A percentile compares a stretch with the other conserved stretches of the same genome.
phyloP scores from a whole-genome alignment of 78 protist species.

The Speleostelium caveatum region DNA sequence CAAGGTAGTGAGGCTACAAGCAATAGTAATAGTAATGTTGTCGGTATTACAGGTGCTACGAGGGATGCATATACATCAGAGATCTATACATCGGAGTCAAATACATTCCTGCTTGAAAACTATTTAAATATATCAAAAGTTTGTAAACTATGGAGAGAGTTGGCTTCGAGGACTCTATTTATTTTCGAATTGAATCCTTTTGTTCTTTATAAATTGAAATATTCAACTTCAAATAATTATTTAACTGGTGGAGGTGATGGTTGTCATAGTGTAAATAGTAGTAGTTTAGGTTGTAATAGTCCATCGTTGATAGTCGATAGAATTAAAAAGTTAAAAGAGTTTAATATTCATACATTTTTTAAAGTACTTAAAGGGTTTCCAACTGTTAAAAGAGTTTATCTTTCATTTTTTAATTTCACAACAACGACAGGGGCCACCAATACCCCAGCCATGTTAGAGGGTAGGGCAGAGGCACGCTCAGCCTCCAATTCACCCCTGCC shows the following conservation, averaged over 20 bases:
- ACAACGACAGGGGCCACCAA: too few species aligned
- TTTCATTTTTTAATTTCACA: constrained; percentile 48
- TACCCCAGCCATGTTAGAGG: too few species aligned
- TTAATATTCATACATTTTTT: constrained; percentile 21
- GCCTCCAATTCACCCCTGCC: neutral
- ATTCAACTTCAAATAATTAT: neutral
- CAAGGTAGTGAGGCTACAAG: too few species aligned
- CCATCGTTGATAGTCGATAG: neutral
- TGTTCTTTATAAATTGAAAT: constrained; percentile 12
- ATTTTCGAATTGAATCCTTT: constrained; percentile 34
- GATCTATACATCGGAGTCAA: too few species aligned
- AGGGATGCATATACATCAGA: too few species aligned
- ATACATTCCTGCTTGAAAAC: neutral
- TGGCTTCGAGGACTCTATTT: neutral
- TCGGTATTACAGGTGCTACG: too few species aligned
- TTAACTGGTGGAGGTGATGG: neutral
- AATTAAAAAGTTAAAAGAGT: neutral
- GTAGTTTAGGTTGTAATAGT: too few species aligned
- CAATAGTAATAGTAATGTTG: too few species aligned
- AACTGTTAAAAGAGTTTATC: constrained; percentile 43
- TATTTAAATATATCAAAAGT: constrained; percentile 28
- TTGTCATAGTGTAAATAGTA: neutral
- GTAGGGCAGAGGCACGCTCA: too few species aligned
- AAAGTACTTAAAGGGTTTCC: constrained; percentile 13
- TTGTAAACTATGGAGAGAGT: constrained; percentile 16